A percentile compares a stretch with the other conserved stretches of the same genome.
Evolutionary conservation across 495 filamentous ascomycete genomes (phyloP).

Genomic region (Hyaloscypha bicolor): DNA sequence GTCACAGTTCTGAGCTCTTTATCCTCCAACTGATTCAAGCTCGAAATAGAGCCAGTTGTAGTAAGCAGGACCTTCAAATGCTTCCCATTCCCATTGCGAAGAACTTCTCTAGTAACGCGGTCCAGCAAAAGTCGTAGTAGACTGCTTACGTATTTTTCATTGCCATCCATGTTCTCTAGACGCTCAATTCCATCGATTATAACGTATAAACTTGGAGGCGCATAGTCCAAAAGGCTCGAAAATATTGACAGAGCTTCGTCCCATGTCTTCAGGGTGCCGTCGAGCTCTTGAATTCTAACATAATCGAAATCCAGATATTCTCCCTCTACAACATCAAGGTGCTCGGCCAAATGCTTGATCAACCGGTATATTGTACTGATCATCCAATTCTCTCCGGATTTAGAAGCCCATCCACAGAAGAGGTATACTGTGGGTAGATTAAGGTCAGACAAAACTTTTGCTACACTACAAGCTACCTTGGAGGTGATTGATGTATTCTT

Average conservation of each 20-base stretch:
- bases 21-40: not conserved
- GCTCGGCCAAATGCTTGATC: not conserved
- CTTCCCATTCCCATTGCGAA: not conserved
- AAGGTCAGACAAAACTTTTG: not conserved
- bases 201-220: not conserved
- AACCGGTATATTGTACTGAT: not conserved
- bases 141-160: not conserved
- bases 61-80: not conserved
- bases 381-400: not conserved
- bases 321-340: not conserved
- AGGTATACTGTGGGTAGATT: not conserved
- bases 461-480: not conserved
- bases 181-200: not conserved
- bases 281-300: not conserved
- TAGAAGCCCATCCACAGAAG: not conserved
- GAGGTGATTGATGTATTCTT: not conserved
- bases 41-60: not conserved
- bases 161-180: not conserved
- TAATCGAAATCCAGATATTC: not conserved
- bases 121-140: not conserved
- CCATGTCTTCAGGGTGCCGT: not conserved
- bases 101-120: not conserved
- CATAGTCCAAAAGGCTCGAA: not conserved
- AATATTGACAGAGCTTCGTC: not conserved
- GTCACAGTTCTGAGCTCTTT: not conserved